Percentiles rank a stretch among this genome's conserved stretches.
These are phyloP conservation scores for Globisporangium canariense DNA, from an alignment of 352 stramenopile genomes.

Conservation along the genomic window DNA sequence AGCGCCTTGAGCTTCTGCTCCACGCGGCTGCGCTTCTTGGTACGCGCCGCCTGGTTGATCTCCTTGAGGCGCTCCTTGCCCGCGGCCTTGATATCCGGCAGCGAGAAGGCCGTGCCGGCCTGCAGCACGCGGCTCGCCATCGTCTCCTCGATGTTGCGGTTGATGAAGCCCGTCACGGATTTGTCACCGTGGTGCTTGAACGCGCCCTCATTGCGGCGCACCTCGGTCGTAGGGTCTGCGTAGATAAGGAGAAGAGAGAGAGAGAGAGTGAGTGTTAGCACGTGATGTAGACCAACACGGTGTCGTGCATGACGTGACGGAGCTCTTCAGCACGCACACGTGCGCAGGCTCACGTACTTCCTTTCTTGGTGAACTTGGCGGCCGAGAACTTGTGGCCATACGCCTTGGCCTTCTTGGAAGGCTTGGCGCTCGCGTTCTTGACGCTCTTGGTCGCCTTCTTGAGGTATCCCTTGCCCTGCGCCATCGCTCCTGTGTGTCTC, in stretches of 20 bases:
- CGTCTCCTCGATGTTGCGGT: slow-evolving; percentile 87
- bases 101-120: slow-evolving; percentile 48
- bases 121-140: slow-evolving; percentile 84
- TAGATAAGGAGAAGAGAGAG: neutral
- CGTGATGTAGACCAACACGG: neutral
- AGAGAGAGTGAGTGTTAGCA: slow-evolving; percentile 1
- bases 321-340: neutral
- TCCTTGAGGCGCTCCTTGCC: slow-evolving; percentile 85
- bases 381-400: slow-evolving; percentile 82
- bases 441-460: slow-evolving; percentile 75
- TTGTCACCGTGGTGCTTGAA: slow-evolving; percentile 80
- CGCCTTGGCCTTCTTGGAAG: slow-evolving; percentile 60
- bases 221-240: slow-evolving; percentile 76
- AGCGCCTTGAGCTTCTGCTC: slow-evolving; percentile 77
- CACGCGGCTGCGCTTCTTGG: slow-evolving; percentile 85
- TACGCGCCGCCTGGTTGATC: slow-evolving; percentile 77
- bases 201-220: slow-evolving; percentile 60
- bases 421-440: slow-evolving; percentile 71
- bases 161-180: slow-evolving; percentile 78
- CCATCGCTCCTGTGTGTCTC: slow-evolving; percentile 33
- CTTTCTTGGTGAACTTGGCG: slow-evolving; percentile 86
- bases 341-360: slow-evolving; percentile 48
- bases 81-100: slow-evolving; percentile 61
- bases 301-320: neutral
- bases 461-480: slow-evolving; percentile 76